phyloP scores from a whole-genome alignment of 148 eudicot genomes.

The Pharnaceum exiguum region DNA sequence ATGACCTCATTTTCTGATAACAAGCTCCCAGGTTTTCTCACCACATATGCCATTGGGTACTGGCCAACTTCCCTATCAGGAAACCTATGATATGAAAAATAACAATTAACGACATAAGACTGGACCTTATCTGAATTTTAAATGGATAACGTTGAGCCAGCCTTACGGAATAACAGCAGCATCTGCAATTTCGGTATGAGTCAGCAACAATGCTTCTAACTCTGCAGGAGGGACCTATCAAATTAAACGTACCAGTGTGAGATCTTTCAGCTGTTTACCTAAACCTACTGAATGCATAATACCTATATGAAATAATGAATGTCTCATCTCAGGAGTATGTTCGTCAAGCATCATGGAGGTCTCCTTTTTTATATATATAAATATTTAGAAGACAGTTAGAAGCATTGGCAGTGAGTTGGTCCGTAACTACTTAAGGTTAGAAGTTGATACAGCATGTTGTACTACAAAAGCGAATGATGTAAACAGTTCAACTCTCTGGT shows the following conservation, averaged over 20 bases:
- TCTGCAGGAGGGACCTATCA: slow-evolving; percentile 87
- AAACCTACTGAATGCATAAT: not conserved
- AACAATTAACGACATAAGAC: too few species aligned
- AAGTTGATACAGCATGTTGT: too few species aligned
- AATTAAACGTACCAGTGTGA: not conserved
- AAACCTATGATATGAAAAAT: slow-evolving; percentile 37
- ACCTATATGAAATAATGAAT: not conserved
- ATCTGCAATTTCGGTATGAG: slow-evolving; percentile 76
- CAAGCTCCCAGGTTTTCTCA: slow-evolving; percentile 50
- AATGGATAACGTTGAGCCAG: too few species aligned
- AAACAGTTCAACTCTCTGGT: too few species aligned
- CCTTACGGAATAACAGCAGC: slow-evolving; percentile 98
- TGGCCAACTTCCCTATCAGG: slow-evolving; percentile 90
- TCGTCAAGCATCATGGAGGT: too few species aligned
- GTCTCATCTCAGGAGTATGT: too few species aligned
- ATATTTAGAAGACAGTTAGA: too few species aligned
- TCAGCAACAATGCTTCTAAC: slow-evolving; percentile 74
- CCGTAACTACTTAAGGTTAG: too few species aligned
- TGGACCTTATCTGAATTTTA: too few species aligned
- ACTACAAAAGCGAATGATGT: too few species aligned
- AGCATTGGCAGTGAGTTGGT: too few species aligned
- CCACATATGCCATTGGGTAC: slow-evolving; percentile 94
- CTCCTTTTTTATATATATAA: too few species aligned
- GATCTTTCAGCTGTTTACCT: not conserved
- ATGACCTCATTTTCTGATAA: slow-evolving; percentile 56